Base-by-base conservation (phyloP, 495 filamentous ascomycete species). In the Clavariopsis aquatica region DNA sequence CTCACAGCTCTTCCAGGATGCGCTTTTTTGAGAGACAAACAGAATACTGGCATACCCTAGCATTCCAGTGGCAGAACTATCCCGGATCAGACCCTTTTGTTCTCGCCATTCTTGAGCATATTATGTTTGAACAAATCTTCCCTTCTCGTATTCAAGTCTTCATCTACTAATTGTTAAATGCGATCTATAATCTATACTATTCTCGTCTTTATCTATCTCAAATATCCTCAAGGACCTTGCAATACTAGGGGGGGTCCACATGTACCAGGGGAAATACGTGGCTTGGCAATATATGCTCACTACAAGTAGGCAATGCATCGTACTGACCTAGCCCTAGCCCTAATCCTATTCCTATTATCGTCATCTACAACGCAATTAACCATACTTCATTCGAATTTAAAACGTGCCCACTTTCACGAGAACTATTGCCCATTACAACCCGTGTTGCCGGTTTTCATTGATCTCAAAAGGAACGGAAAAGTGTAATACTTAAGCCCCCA, bases 251-350 rank as follows among this genome's bases (percentile, higher is more conserved):
- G n/a, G 6, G 7, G 19, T 24, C 1, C 17, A 23, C 10, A 23
- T 23, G 26, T 51, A 51, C 8, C 22, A 51, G 20, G 23, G 47
- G 19, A 22, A 51, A 51, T 51, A 51, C 47, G 47, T 51, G 47
- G 47, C 47, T 51, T 28, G 26, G 26, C 26, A 28, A 51, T 23
- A 23, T 23, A 51, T 23, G 47, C 19, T 8, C n/a, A 23, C 47
- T 23, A 13, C 47, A 24, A 28, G 4, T 9, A 8, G 26, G 6
- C 5, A 51, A 9, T 24, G 17, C 26, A 23, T 51, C 47, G 6
- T 51, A 9, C 6, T 28, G 47, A 8, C n/a, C 47, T 22, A 51
- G 22, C 26, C 26, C 47, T 22, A 51, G 22, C 26, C 26, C 47
- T 4, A 51, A 43, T 43, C 38, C 38, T 43, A 43, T 43, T 10